Conservation (phyloP, 179 eudicot species). For the Carnegiea gigantea region DNA sequence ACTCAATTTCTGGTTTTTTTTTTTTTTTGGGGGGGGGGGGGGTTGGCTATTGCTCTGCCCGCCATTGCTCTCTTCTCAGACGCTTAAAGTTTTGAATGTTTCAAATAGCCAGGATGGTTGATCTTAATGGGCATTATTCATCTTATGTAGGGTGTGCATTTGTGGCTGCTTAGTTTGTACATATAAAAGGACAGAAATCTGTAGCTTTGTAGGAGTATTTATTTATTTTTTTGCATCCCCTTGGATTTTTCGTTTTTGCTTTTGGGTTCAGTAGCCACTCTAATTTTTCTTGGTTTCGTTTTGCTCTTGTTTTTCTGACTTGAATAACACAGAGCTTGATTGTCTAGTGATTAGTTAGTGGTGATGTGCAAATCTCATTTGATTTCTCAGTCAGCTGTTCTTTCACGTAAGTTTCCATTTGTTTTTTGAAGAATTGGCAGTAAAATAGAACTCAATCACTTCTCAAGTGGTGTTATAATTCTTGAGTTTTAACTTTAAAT, state of each 20-base stretch:
- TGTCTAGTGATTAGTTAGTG: constrained; percentile 20
- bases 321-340: constrained; percentile 31
- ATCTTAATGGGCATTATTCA: background rate
- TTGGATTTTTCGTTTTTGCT: background rate
- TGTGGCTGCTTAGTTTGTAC: constrained; percentile 28
- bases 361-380: constrained; percentile 41
- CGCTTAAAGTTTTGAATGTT: constrained; percentile 19
- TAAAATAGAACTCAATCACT: too few relatives aligned
- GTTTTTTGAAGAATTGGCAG: background rate
- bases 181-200: constrained; percentile 23
- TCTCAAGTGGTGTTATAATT: too few relatives aligned
- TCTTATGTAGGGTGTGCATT: constrained; percentile 15
- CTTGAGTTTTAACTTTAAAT: too few relatives aligned
- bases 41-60: too few relatives aligned
- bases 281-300: constrained; percentile 15
- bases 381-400: constrained; percentile 27
- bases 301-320: constrained; percentile 17
- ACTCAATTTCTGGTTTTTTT: too few relatives aligned
- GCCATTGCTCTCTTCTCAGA: too few relatives aligned
- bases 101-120: constrained; percentile 12
- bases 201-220: constrained; percentile 25
- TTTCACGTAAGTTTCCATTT: background rate
- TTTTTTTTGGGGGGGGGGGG: too few relatives aligned
- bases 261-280: background rate
- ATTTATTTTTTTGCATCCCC: background rate